phyloP scores from a whole-genome alignment of 805 yeast genomes.

The Isabelozyma pseudorhagii region DNA sequence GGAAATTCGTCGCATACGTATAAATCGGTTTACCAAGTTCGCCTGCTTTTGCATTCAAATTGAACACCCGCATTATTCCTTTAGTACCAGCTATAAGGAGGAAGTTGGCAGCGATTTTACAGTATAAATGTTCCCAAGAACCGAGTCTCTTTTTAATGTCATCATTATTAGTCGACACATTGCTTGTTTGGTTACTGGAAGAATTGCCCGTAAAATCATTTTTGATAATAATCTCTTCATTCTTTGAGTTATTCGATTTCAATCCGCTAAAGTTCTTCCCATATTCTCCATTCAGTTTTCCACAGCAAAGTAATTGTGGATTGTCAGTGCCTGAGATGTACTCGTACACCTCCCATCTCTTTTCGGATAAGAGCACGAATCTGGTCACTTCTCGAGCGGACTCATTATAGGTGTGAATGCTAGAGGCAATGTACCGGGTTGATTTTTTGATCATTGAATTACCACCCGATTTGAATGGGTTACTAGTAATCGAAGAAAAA shows the following conservation, averaged over 20 bases:
- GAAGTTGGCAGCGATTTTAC: constrained; percentile 56
- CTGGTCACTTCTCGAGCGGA: constrained; percentile 51
- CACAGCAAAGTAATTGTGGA: constrained; percentile 65
- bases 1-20: constrained; percentile 66
- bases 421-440: constrained; percentile 25
- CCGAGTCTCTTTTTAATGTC: constrained; percentile 33
- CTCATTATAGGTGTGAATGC: constrained; percentile 29
- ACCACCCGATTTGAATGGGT: constrained; percentile 16
- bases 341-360: constrained; percentile 72
- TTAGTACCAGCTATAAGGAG: constrained; percentile 69
- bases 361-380: constrained; percentile 63
- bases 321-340: constrained; percentile 24
- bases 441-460: constrained; percentile 21
- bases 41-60: constrained; percentile 32
- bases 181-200: constrained; percentile 2
- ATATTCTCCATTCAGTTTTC: constrained; percentile 65
- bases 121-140: constrained; percentile 59
- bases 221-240: constrained; percentile 22
- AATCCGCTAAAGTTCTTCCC: constrained; percentile 49
- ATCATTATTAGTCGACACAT: constrained; percentile 7
- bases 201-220: constrained; percentile 24
- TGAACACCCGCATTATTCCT: constrained; percentile 68
- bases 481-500: constrained; percentile 15
- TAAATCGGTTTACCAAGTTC: constrained; percentile 62
- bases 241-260: constrained; percentile 13